These are phyloP conservation scores for Desmodesmus armatus DNA, from an alignment of 139 green algal genomes.

Conservation along the genomic window DNA sequence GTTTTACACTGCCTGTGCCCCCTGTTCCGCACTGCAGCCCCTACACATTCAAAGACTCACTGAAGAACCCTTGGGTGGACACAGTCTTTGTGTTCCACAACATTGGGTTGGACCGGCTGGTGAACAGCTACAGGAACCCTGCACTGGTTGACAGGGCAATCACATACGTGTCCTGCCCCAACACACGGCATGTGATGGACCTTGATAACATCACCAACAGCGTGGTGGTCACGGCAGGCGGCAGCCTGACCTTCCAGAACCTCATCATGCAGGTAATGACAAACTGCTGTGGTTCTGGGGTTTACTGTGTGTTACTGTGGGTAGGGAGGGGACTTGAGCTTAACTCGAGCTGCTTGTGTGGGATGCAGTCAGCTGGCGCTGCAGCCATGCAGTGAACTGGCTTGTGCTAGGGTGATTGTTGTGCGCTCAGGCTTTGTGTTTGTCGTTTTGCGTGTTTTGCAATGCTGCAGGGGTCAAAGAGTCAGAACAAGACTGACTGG, in stretches of 20 bases:
- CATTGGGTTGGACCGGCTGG: constrained; percentile 42
- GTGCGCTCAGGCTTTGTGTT: not conserved
- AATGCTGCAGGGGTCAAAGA: constrained; percentile 30
- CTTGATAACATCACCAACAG: constrained; percentile 45
- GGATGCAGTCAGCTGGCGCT: no score
- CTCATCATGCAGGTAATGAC: constrained; percentile 23
- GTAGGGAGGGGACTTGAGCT: no score
- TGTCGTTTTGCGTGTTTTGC: not conserved
- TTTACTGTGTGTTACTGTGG: no score
- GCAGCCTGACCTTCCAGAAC: constrained; percentile 28
- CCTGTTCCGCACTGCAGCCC: constrained; percentile 26
- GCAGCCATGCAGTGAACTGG: not conserved
- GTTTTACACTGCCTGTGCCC: not conserved
- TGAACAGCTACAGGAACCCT: constrained; percentile 42
- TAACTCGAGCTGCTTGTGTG: no score
- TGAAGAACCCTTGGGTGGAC: constrained; percentile 31
- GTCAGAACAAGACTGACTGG: constrained; percentile 38
- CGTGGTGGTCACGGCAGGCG: constrained; percentile 31
- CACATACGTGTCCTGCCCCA: constrained; percentile 24
- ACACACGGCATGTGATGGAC: constrained; percentile 16
- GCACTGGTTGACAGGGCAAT: constrained; percentile 24
- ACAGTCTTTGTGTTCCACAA: constrained; percentile 38
- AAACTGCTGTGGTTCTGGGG: not conserved
- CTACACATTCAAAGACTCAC: constrained; percentile 47
- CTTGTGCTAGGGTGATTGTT: not conserved